These are phyloP conservation scores for Hypomontagnella submonticulosa DNA, from an alignment of 495 filamentous ascomycete species.

Conservation along the genomic window DNA sequence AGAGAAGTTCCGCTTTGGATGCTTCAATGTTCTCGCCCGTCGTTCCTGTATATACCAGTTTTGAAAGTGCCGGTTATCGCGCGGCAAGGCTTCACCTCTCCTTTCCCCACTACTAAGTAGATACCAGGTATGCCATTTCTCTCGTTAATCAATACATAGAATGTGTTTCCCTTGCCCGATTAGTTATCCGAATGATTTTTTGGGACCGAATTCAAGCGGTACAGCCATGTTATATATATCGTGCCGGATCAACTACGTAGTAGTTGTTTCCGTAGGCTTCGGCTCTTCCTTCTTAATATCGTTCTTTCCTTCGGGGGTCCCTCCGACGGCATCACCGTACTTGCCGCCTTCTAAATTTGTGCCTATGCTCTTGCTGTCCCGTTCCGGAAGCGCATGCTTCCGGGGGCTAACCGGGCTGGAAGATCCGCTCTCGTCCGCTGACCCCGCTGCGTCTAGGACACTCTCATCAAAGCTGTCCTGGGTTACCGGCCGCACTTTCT, in stretches of 20 bases:
- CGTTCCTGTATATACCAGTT: too few species aligned
- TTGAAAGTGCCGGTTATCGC: too few species aligned
- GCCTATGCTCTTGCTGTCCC: slow-evolving; percentile 8
- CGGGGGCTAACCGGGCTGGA: slow-evolving; percentile 45
- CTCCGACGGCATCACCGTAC: not conserved
- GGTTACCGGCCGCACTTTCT: slow-evolving; percentile 42
- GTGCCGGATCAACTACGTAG: slow-evolving; percentile 1
- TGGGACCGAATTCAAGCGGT: too few species aligned
- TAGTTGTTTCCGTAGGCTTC: slow-evolving; percentile 16
- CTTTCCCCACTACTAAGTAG: too few species aligned
- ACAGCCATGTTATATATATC: too few species aligned
- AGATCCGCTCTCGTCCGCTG: slow-evolving; percentile 43
- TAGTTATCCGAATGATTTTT: too few species aligned
- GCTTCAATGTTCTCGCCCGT: too few species aligned
- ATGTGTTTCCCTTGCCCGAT: too few species aligned
- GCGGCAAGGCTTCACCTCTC: too few species aligned
- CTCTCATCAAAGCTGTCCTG: slow-evolving; percentile 55
- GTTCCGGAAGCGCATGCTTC: slow-evolving; percentile 11
- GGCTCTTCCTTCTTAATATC: slow-evolving; percentile 11
- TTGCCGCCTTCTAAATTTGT: slow-evolving; percentile 10
- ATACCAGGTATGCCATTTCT: too few species aligned
- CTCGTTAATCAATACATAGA: too few species aligned
- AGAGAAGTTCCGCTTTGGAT: too few species aligned
- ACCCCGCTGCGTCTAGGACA: slow-evolving; percentile 51
- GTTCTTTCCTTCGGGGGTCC: slow-evolving; percentile 7